These are phyloP conservation scores for Thalia dealbata DNA, from an alignment of 176 grass and related monocot genomes.

Conservation along the genomic window DNA sequence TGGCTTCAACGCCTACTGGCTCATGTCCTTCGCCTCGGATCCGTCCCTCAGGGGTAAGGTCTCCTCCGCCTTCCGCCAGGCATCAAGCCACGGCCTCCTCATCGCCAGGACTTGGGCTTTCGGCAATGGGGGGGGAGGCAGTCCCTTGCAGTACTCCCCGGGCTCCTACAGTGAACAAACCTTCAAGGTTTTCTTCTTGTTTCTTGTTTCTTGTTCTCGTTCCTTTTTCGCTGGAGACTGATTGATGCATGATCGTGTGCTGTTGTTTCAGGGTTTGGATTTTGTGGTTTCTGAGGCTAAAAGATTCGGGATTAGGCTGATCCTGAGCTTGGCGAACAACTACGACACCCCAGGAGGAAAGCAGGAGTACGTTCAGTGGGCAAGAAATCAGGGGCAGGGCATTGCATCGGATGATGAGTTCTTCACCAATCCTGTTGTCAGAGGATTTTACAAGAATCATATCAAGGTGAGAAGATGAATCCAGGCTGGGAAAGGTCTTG, in stretches of 20 bases:
- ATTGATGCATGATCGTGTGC: background rate
- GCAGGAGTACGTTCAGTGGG: conserved; percentile 79
- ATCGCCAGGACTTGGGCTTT: conserved; percentile 77
- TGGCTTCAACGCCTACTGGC: conserved; percentile 80
- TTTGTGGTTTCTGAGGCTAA: conserved; percentile 58
- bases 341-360: conserved; percentile 61
- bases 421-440: conserved; percentile 29
- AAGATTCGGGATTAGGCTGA: conserved; percentile 44
- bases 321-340: conserved; percentile 69
- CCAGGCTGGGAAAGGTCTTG: background rate
- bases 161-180: conserved; percentile 59
- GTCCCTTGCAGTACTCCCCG: conserved; percentile 52
- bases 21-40: conserved; percentile 63
- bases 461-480: conserved; percentile 27
- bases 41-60: conserved; percentile 43
- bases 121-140: conserved; percentile 48
- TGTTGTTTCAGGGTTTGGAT: conserved; percentile 40
- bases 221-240: background rate
- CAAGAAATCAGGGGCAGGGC: conserved; percentile 35
- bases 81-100: conserved; percentile 35
- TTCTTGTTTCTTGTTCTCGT: background rate
- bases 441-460: conserved; percentile 62
- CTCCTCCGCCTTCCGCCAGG: conserved; percentile 28
- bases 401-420: conserved; percentile 51
- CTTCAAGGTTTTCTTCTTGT: conserved; percentile 51